Conservation (phyloP, 2,329 filamentous ascomycete species). For the Colletotrichum siamense region DNA sequence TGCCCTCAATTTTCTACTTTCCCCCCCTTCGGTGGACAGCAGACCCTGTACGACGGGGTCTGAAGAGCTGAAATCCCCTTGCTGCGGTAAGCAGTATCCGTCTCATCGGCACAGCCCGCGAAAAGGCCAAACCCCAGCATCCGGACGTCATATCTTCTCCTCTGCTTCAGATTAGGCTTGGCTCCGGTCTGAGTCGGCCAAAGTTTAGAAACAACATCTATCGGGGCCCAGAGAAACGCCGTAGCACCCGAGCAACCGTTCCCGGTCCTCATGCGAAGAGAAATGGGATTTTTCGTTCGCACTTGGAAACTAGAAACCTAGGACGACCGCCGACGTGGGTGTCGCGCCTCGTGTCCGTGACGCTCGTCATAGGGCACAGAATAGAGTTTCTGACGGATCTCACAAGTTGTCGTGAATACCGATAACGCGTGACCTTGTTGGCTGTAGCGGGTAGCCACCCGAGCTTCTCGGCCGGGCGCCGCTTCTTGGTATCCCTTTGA, state of each 20-base stretch:
- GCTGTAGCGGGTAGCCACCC: neutral
- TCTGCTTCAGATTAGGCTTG: conserved; percentile 10
- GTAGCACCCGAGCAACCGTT: conserved; percentile 11
- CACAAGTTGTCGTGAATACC: neutral
- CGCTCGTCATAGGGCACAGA: neutral
- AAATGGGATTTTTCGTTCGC: neutral
- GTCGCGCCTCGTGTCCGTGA: neutral
- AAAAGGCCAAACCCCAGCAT: conserved; percentile 1
- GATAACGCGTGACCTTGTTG: neutral
- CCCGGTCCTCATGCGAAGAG: neutral
- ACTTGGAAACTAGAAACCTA: neutral
- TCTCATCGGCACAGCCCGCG: neutral
- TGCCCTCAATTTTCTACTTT: neutral
- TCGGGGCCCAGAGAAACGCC: neutral
- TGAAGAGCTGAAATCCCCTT: neutral
- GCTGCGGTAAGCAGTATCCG: neutral
- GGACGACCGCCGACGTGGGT: neutral
- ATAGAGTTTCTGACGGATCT: neutral
- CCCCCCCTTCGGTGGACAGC: neutral
- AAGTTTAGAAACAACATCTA: conserved; percentile 5
- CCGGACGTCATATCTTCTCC: conserved; percentile 10
- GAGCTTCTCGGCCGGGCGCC: neutral
- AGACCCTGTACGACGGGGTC: neutral
- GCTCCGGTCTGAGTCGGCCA: neutral
- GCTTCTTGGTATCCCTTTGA: neutral